Base-by-base conservation (phyloP, 257 asterid genomes). In the Linderniella brevidens region DNA sequence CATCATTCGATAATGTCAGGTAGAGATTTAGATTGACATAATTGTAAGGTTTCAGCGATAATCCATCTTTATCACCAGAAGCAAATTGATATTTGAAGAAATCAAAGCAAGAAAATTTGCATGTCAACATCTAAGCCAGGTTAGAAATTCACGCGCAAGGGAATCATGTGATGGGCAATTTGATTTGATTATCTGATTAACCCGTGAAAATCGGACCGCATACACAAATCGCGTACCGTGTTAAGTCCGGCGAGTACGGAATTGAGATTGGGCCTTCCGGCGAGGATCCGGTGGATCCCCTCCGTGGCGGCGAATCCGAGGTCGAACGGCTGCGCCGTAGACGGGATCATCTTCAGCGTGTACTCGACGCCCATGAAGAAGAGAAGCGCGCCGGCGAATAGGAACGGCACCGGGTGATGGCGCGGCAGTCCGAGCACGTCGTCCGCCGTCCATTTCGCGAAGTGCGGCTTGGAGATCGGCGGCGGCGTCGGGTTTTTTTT, bases 351-450 rank as follows among this genome's bases (percentile, higher is more conserved):
- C 41, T 41, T 52, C 45, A 75, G 74, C 11, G 90, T 78, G 55
- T 78, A 81, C 25, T 81, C 90, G 3, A 81, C 80, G 13, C 37
- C 76, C 86, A 78, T 78, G 72, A 78, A 81, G 8, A 78, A 68
- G 52, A 75, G 9, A 8, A 81, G 36, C 9, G 56, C 47, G 9
- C 46, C 66, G 20, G 79, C 82, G 58, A 81, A 70, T 56, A 17
- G 50, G 66, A 79, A 78, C 17, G 74, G 90, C 5, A 68, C 12
- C 4, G 93, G 86, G 68, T 81, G 93, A 64, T 64, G 32, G 47
- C 55, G 69, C 43, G 56, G 74, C 65, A 67, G 11, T 3, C 64
- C 60, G 13, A 38, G 35, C 1, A 58, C 18, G 37, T 76, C 86
- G 44, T 17, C 68, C 44, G 69, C 57, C 55, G 64, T 72, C 86